These are phyloP conservation scores for Zopfochytrium polystomum DNA, from an alignment of 371 early-diverging fungal species.

Conservation along the genomic window DNA sequence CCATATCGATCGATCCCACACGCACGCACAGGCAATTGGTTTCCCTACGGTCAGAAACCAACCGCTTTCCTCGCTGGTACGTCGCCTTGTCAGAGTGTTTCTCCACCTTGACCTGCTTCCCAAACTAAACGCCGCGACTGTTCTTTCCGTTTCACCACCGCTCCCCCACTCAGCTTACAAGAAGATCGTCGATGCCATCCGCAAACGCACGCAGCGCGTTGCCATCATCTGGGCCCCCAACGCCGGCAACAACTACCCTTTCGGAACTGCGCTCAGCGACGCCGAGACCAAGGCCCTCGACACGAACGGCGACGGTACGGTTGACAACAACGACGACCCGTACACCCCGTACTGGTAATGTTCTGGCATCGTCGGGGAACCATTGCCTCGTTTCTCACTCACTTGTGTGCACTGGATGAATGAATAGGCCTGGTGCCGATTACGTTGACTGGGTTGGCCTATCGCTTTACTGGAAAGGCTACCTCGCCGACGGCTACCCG, in stretches of 20 bases:
- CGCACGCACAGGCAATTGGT: conserved; percentile 16
- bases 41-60: conserved; percentile 6
- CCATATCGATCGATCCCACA: too few species aligned
- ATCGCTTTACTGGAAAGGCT: conserved; percentile 24
- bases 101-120: too few species aligned
- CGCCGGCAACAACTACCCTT: conserved; percentile 20
- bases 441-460: too few species aligned
- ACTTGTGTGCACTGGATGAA: too few species aligned
- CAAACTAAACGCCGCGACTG: too few species aligned
- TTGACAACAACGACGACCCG: conserved; percentile 23
- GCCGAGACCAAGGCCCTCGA: conserved; percentile 25
- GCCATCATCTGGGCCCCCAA: conserved; percentile 27
- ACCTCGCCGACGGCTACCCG: conserved; percentile 16
- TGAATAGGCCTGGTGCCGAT: too few species aligned
- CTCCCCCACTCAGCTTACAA: conserved; percentile 18
- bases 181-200: conserved; percentile 11
- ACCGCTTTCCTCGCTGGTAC: conserved; percentile 1
- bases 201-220: conserved; percentile 18
- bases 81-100: too few species aligned
- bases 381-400: too few species aligned
- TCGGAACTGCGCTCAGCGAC: too few species aligned
- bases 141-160: too few species aligned
- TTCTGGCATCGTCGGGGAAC: conserved; percentile 35
- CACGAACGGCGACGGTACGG: conserved; percentile 34
- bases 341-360: conserved; percentile 31